Conservation (phyloP, 2,329 filamentous ascomycete genomes). For the Verticillium klebahnii region DNA sequence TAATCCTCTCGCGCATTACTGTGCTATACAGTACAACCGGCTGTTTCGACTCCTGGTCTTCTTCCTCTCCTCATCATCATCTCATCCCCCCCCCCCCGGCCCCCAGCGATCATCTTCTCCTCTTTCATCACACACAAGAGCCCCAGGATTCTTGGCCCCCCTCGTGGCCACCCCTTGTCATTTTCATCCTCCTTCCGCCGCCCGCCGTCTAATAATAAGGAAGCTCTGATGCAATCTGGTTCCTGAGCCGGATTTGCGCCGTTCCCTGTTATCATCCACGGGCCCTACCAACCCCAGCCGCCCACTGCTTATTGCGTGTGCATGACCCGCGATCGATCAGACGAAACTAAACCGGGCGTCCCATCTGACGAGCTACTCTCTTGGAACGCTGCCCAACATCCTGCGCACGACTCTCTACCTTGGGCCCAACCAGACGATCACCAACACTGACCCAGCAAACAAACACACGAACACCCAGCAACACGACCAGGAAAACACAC, state of each 20-base stretch:
- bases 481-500: conserved; percentile 4
- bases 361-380: not conserved
- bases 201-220: not conserved
- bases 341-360: not conserved
- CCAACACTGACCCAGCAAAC: conserved; percentile 5
- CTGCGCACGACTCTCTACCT: not conserved
- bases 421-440: not conserved
- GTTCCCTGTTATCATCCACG: not conserved
- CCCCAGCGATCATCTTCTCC: not conserved
- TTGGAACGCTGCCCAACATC: not conserved
- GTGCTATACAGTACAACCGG: not conserved
- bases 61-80: not conserved
- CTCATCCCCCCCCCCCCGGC: not conserved
- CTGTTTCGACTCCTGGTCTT: not conserved
- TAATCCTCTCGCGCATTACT: not conserved
- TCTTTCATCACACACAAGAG: not conserved
- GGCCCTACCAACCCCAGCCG: not conserved
- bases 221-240: conserved; percentile 1
- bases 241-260: not conserved
- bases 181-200: not conserved
- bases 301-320: not conserved
- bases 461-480: conserved; percentile 2
- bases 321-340: too few relatives aligned
- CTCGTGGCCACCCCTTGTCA: not conserved
- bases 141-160: not conserved